Evolutionary conservation across 179 eudicot genomes (phyloP).

Genomic region (Beta corolliflora): DNA sequence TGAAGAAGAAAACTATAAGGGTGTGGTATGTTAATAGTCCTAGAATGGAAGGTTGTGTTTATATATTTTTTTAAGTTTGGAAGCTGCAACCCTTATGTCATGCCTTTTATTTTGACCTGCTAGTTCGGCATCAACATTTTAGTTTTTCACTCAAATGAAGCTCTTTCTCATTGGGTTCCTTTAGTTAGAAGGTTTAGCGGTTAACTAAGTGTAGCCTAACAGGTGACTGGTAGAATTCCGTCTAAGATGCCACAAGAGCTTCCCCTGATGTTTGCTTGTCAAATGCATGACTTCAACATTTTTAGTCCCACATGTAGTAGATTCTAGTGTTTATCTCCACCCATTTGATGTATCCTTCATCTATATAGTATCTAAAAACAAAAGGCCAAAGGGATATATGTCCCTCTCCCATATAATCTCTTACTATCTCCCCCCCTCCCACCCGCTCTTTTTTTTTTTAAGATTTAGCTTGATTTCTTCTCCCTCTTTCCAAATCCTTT

Average conservation of each 20-base stretch:
- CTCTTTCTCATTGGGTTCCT: not conserved
- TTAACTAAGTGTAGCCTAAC: not conserved
- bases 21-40: not conserved
- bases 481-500: too few relatives aligned
- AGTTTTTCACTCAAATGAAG: not conserved
- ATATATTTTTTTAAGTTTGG: not conserved
- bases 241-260: not conserved
- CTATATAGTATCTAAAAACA: too few relatives aligned
- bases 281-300: conserved; percentile 5
- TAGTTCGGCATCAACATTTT: not conserved
- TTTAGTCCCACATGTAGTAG: not conserved
- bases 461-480: too few relatives aligned
- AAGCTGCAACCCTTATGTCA: not conserved
- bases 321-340: not conserved
- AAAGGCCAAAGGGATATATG: too few relatives aligned
- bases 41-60: too few relatives aligned
- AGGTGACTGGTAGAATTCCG: not conserved
- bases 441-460: too few relatives aligned
- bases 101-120: not conserved
- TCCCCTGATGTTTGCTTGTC: not conserved
- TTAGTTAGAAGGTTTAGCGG: not conserved
- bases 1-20: not conserved
- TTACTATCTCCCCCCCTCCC: too few relatives aligned
- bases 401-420: not conserved
- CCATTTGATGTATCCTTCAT: not conserved